Base-by-base conservation (phyloP, 768 basidiomycete species). In the Goffeauzyma gilvescens region DNA sequence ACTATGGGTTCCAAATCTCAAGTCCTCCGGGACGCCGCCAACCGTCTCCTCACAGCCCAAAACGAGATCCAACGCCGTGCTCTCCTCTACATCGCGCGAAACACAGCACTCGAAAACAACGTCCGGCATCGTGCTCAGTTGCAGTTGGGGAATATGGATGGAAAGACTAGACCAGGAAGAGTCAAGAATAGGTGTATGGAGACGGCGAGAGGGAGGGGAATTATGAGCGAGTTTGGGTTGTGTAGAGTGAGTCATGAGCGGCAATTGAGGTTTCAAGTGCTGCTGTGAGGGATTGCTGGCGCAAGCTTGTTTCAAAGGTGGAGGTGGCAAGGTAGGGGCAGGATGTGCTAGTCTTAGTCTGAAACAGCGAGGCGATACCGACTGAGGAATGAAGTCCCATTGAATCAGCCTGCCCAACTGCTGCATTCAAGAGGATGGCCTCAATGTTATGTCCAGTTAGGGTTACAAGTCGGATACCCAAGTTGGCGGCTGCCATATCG, bases 101-200 rank as follows among this genome's bases (percentile, higher is more conserved):
- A 96, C 66, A 76, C 82, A 59, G 74, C 78, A 2, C 67, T 95
- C n/a, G 78, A 86, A 13, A 70, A 83, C 2, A 78, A 82, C 58
- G 73, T 95, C 35, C 81, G 90, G 43, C 82, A 87, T 62, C 82
- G 87, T 52, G 90, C 90, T 13, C 87, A 93, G 63, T 67, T 96
- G 48, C 86, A 93, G 57, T 70, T 93, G 38, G 90, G 90, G 65
- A 75, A 78, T 5, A 83, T 93, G 54, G 77, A 74, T 37, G 72
- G 74, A 20, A 78, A 84, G 60, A 79, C 82, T 0, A 75, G 82
- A 28, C 80, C 83, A n/a, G 76, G 77, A 12, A 77, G 76, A 2
- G 81, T 93, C 24, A 87, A 84, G 68, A 86, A 87, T 60, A 71
- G 89, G 21, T 96, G 90, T 54, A 66, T 71, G 15, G 82, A 79